Evolutionary conservation across 2,329 filamentous ascomycete genomes (phyloP), one percentile per base, ranked within the genome.

Genomic region (Dryadomyces sulphureus): DNA sequence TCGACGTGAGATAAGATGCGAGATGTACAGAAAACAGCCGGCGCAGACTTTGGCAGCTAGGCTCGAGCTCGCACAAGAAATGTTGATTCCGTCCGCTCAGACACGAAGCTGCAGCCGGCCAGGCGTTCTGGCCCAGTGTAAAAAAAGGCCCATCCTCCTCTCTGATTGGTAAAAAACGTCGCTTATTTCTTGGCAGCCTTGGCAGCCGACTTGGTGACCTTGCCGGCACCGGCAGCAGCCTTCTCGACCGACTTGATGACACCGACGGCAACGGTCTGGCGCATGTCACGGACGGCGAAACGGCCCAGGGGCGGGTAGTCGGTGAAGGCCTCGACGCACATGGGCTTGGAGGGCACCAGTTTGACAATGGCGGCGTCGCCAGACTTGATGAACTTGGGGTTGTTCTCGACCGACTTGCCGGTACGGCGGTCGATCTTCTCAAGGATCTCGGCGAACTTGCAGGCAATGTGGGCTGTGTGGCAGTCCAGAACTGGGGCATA

Each of bases 401-500:
- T 67, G 68, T 75, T 65, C 75, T 98, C 92, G 65, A 86, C 79
- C 58, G 89, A 85, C 83, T 98, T 98, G 70, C 92, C 92, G 68
- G 92, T 95, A 87, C 92, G 92, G 74, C 92, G 89, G 71, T 98
- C 92, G 65, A 98, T 98, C 90, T 98, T 98, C 86, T 96, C 87
- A 58, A 90, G 77, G 65, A 98, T 82, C 85, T 96, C 92, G 63
- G 86, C 71, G 81, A 98, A 98, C 86, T 96, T 96, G 92, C 92
- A 98, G 65, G 92, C 92, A 81, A 98, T 98, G 84, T 98, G 92
- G 73, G 92, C 92, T 65, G 92, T 98, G 84, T 98, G 92, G 86
- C 92, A 98, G 70, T 98, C 92, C 56, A 98, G 83, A 63, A 98
- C 92, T 68, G 92, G 92, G 59, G 92, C 90, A 79, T 98, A 98